phyloP scores from a whole-genome alignment of 805 yeast genomes.

The Wickerhamomyces bisporus region DNA sequence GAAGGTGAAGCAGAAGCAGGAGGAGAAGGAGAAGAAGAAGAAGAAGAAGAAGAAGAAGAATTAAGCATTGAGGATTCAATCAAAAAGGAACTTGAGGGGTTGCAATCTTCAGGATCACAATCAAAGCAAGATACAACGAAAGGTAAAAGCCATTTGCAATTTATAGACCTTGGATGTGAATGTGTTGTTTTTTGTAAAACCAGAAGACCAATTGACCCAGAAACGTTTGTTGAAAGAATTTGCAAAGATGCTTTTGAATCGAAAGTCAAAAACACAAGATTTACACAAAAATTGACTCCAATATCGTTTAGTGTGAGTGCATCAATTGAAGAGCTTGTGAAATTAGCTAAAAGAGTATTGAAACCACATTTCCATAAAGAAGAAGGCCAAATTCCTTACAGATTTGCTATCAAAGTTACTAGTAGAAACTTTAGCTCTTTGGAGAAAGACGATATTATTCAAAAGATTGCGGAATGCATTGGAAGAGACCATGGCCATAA shows the following conservation, averaged over 20 bases:
- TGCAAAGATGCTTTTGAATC: conserved; percentile 55
- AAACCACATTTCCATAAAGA: conserved; percentile 61
- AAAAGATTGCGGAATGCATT: conserved; percentile 63
- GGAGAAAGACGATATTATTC: conserved; percentile 68
- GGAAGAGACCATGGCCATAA: conserved; percentile 66
- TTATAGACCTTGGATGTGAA: conserved; percentile 68
- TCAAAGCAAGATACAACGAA: conserved; percentile 29
- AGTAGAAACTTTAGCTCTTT: conserved; percentile 74
- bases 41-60: conserved; percentile 32
- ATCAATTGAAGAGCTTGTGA: conserved; percentile 57
- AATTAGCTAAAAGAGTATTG: conserved; percentile 55
- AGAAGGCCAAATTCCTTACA: conserved; percentile 30
- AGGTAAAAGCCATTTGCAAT: conserved; percentile 42
- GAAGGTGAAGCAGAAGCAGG: conserved; percentile 1
- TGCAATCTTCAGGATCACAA: conserved; percentile 24
- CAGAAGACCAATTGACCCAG: conserved; percentile 76
- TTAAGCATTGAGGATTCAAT: conserved; percentile 74
- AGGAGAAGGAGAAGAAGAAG: conserved; percentile 24
- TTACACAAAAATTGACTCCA: conserved; percentile 77
- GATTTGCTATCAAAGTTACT: conserved; percentile 77
- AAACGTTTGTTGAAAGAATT: conserved; percentile 54
- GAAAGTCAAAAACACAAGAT: conserved; percentile 56
- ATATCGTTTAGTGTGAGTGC: conserved; percentile 72
- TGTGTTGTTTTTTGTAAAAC: conserved; percentile 84
- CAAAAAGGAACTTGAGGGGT: conserved; percentile 58